Evolutionary conservation across 1,284 basidiomycete genomes (phyloP), one percentile per base, ranked within the genome.

Genomic region (Wallemia mellicola): DNA sequence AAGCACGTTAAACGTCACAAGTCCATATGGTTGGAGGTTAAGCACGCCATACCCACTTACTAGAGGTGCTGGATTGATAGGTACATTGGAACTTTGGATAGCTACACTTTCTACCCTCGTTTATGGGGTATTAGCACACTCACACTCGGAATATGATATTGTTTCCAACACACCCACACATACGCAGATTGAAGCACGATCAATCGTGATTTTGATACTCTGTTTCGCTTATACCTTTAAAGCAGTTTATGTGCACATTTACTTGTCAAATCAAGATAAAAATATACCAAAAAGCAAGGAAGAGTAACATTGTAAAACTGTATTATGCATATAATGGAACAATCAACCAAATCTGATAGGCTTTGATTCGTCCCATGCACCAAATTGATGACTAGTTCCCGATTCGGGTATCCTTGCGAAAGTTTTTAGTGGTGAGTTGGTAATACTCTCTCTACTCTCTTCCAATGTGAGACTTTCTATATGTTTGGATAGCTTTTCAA

Each of bases 401-500:
- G 38, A 48, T 5, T 48, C 38, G 22, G 38, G 38, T 48, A 48
- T 48, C 38, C 38, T 48, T 5, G 38, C 38, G 19, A 48, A 48
- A 5, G 38, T 11, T 22, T 48, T 48, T 5, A 48, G 38, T 5
- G 38, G 38, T 7, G 38, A 48, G 22, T 48, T 48, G 19, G 38
- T 48, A n/a, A 48, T 48, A n/a, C 38, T 48, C 38, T 48, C 38
- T 48, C 38, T 48, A n/a, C 38, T 48, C 38, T 48, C 38, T 3
- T 48, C 14, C 38, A 48, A n/a, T n/a, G 38, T 48, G 38, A 48
- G 38, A n/a, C 38, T 48, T n/a, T 48, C 38, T 15, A 48, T 22
- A n/a, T 48, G 38, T n/a, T 48, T 48, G 19, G 38, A 48, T n/a
- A 48, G 66, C 64, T 61, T 70, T 68, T 68, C 68, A 28, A 73